Percentiles rank a stretch among this genome's conserved stretches.
These are phyloP conservation scores for Lichtheimia ornata DNA, from an alignment of 371 early-diverging fungal species.

Conservation along the genomic window DNA sequence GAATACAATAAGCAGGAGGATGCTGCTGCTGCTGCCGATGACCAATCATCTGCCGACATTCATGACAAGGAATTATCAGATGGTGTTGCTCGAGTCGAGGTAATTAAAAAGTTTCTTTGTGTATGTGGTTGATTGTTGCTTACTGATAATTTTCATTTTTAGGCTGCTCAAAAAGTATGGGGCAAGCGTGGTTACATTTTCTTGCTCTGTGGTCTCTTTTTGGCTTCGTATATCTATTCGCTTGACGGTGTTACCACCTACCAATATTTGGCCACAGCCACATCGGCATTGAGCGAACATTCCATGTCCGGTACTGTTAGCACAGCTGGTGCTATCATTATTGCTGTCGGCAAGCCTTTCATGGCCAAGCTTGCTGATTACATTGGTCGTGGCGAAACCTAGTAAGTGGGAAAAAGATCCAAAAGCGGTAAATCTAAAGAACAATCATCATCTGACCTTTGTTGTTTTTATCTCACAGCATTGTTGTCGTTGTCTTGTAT, in stretches of 20 bases:
- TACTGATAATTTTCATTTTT: background rate
- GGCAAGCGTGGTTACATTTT: conserved; percentile 17
- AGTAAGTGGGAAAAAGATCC: conserved; percentile 5
- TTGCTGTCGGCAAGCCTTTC: conserved; percentile 22
- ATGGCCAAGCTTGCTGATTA: conserved; percentile 26
- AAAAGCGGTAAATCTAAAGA: background rate
- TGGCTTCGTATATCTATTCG: conserved; percentile 19
- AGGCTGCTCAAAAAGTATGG: conserved; percentile 26
- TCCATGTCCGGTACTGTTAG: conserved; percentile 18
- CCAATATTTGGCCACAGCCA: conserved; percentile 15
- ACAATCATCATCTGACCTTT: background rate
- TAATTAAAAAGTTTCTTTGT: too few relatives aligned
- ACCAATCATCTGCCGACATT: too few relatives aligned
- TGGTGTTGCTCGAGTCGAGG: too few relatives aligned
- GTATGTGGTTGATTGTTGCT: too few relatives aligned
- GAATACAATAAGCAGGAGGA: too few relatives aligned
- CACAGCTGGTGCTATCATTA: conserved; percentile 21
- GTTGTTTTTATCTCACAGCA: conserved; percentile 1
- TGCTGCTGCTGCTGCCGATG: too few relatives aligned
- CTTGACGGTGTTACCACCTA: conserved; percentile 20
- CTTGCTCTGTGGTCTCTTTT: conserved; percentile 9
- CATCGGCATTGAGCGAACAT: conserved; percentile 16
- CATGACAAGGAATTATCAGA: too few relatives aligned
- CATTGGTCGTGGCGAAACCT: conserved; percentile 23
- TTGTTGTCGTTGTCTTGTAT: conserved; percentile 13